phyloP scores from a whole-genome alignment of 495 filamentous ascomycete genomes.

The Trichoderma virens region DNA sequence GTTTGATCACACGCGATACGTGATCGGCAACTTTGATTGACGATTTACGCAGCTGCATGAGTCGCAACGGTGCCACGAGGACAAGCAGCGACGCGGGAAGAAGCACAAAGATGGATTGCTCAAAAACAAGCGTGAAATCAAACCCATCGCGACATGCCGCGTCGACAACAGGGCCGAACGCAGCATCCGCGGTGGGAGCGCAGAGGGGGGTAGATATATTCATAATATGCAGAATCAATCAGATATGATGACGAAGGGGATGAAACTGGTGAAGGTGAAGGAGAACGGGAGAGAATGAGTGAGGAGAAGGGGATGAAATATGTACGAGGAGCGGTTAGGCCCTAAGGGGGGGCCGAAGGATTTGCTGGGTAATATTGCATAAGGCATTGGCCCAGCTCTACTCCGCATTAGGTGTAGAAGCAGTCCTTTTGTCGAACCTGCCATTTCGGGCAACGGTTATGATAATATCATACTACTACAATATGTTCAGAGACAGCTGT shows the following conservation, averaged over 20 bases:
- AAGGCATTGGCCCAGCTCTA: too few species aligned
- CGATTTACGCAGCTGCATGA: constrained; percentile 7
- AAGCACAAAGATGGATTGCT: constrained; percentile 47
- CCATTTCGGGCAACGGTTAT: too few species aligned
- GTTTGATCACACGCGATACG: neutral
- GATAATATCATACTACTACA: too few species aligned
- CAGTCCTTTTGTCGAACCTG: too few species aligned
- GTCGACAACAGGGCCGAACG: constrained; percentile 16
- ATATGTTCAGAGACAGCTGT: too few species aligned
- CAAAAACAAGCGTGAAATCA: constrained; percentile 56
- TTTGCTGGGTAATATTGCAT: neutral
- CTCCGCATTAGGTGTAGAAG: too few species aligned
- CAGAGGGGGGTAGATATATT: neutral
- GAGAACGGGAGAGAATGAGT: neutral
- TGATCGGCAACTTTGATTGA: neutral
- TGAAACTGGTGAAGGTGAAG: neutral
- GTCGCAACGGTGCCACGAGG: constrained; percentile 20
- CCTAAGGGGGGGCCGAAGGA: neutral
- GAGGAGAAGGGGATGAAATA: neutral
- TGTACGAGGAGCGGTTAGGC: neutral
- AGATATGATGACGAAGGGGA: neutral
- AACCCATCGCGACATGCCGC: constrained; percentile 25
- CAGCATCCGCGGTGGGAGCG: constrained; percentile 8
- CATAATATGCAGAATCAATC: neutral
- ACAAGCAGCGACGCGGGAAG: constrained; percentile 43